phyloP scores from a whole-genome alignment of 306 rosid genomes.

The Fragaria nilgerrensis region DNA sequence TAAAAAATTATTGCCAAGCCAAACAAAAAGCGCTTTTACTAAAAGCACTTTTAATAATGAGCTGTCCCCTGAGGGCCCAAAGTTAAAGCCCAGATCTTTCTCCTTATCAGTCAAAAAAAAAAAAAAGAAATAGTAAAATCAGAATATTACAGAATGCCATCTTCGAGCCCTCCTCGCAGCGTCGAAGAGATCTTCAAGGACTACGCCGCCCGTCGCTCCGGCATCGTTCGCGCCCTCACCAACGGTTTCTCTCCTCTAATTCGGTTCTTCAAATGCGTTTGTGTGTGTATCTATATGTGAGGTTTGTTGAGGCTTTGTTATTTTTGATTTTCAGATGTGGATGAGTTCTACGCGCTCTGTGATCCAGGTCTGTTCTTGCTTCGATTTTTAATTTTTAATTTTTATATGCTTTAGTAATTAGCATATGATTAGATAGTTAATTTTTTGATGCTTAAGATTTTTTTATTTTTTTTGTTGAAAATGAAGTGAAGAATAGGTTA shows the following conservation, averaged over 20 bases:
- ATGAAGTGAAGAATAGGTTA: neutral
- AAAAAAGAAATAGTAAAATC: neutral
- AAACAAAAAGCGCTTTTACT: neutral
- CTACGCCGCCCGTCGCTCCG: constrained; percentile 51
- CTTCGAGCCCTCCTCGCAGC: constrained; percentile 47
- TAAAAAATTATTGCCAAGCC: neutral
- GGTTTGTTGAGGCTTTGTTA: constrained; percentile 9
- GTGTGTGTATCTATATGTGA: neutral
- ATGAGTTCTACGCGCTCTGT: constrained; percentile 48
- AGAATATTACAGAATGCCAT: constrained; percentile 8
- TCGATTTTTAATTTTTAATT: neutral
- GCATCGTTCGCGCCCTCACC: constrained; percentile 56
- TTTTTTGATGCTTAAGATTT: too few species aligned
- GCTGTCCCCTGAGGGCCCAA: neutral
- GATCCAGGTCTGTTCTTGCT: constrained; percentile 47
- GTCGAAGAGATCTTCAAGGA: constrained; percentile 69
- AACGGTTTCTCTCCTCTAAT: constrained; percentile 31
- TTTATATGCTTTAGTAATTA: neutral
- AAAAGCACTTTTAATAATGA: neutral
- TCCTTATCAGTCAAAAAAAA: neutral
- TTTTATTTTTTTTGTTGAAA: too few species aligned
- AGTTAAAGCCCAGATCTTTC: neutral
- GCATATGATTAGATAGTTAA: neutral
- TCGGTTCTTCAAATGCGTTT: neutral
- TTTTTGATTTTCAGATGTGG: constrained; percentile 41